Evolutionary conservation across 371 early-diverging fungal genomes (phyloP).

Genomic region (Rhizopus arrhizus): DNA sequence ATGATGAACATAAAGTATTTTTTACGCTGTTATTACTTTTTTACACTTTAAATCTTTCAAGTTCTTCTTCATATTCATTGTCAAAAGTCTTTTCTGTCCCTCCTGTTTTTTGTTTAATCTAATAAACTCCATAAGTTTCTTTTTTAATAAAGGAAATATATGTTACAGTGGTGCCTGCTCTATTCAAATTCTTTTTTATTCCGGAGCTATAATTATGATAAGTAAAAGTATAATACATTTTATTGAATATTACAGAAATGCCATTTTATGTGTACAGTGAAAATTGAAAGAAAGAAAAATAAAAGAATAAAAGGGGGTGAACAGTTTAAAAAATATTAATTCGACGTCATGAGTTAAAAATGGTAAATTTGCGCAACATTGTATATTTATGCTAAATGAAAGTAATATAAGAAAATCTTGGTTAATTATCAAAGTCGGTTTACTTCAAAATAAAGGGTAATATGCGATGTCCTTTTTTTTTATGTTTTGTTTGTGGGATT

Average conservation of each 20-base stretch:
- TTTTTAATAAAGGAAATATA: background rate
- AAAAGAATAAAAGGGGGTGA: no score
- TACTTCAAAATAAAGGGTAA: no score
- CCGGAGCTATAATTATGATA: slow-evolving; percentile 61
- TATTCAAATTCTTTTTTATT: slow-evolving; percentile 81
- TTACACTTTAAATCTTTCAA: slow-evolving; percentile 78
- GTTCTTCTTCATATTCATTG: slow-evolving; percentile 85
- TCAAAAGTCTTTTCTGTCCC: slow-evolving; percentile 80
- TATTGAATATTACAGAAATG: slow-evolving; percentile 39
- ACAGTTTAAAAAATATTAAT: no score
- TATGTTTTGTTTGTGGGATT: no score
- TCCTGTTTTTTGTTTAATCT: slow-evolving; percentile 76
- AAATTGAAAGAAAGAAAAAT: background rate
- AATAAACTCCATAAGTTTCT: background rate
- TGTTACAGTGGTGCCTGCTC: slow-evolving; percentile 78
- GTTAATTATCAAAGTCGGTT: no score
- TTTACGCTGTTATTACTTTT: slow-evolving; percentile 3
- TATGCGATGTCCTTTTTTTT: no score
- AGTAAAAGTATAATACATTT: slow-evolving; percentile 13
- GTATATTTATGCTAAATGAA: no score
- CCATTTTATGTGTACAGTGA: slow-evolving; percentile 26
- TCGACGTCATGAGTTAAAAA: no score
- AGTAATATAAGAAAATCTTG: no score
- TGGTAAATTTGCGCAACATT: no score
- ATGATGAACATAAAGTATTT: slow-evolving; percentile 7